A percentile compares a stretch with the other conserved stretches of the same genome.
Evolutionary conservation across 208 protist genomes (phyloP).

Genomic region (Trypanosoma congolense): DNA sequence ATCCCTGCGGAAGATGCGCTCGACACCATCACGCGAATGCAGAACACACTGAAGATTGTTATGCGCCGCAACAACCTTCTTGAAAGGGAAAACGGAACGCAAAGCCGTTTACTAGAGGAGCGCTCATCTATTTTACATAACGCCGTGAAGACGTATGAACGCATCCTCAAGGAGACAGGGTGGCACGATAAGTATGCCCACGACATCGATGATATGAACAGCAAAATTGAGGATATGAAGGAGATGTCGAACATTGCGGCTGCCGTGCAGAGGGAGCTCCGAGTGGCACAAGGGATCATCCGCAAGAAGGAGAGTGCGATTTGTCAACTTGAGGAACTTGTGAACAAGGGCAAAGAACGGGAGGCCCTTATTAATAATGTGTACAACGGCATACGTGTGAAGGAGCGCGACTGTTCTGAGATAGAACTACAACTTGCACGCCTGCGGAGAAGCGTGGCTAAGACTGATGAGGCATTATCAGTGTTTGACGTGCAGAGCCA

Average conservation of each 20-base stretch:
- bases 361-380: conserved; percentile 47
- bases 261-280: conserved; percentile 55
- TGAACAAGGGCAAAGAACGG: conserved; percentile 38
- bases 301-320: conserved; percentile 66
- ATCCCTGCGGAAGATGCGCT: conserved; percentile 82
- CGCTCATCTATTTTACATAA: conserved; percentile 49
- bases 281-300: conserved; percentile 41
- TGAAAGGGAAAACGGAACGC: conserved; percentile 55
- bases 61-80: conserved; percentile 74
- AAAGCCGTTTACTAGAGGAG: conserved; percentile 55
- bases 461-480: conserved; percentile 40
- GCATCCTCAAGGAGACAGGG: conserved; percentile 53
- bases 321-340: conserved; percentile 36
- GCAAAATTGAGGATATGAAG: conserved; percentile 36
- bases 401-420: conserved; percentile 63
- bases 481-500: conserved; percentile 31
- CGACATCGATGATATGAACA: conserved; percentile 32
- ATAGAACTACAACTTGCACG: conserved; percentile 47
- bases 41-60: conserved; percentile 86
- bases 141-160: conserved; percentile 34
- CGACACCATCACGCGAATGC: conserved; percentile 72
- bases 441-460: conserved; percentile 40
- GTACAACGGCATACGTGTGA: conserved; percentile 70
- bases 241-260: conserved; percentile 65
- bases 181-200: conserved; percentile 45